These are phyloP conservation scores for Globisporangium yorkense DNA, from an alignment of 352 stramenopile genomes.

Conservation along the genomic window DNA sequence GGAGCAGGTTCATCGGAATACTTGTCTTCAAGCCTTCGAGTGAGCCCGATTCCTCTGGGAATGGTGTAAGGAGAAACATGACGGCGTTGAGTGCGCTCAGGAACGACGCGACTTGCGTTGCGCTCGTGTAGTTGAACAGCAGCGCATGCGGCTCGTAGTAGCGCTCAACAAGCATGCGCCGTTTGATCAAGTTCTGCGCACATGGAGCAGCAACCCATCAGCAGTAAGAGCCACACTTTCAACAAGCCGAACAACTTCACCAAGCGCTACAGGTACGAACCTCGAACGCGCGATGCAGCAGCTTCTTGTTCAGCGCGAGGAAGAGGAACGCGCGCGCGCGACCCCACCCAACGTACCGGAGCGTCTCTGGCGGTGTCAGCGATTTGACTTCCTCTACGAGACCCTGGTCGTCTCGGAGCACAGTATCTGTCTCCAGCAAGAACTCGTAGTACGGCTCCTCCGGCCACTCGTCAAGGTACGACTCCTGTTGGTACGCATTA, in stretches of 20 bases:
- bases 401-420: constrained; percentile 62
- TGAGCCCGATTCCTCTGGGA: constrained; percentile 10
- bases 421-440: constrained; percentile 44
- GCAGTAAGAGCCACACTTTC: background rate
- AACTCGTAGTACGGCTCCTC: constrained; percentile 75
- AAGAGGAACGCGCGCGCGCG: constrained; percentile 57
- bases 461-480: constrained; percentile 41
- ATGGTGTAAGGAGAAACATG: constrained; percentile 42
- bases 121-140: constrained; percentile 59
- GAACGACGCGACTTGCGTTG: constrained; percentile 44
- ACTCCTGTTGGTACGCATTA: constrained; percentile 18
- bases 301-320: constrained; percentile 64
- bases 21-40: constrained; percentile 12
- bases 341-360: constrained; percentile 59
- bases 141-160: constrained; percentile 58
- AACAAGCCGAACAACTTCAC: too few species aligned
- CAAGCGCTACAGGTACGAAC: background rate
- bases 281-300: constrained; percentile 72
- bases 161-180: constrained; percentile 45
- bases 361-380: constrained; percentile 22
- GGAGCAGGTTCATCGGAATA: constrained; percentile 43
- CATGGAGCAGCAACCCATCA: constrained; percentile 1
- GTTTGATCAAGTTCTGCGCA: constrained; percentile 59
- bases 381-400: constrained; percentile 51
- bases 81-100: constrained; percentile 70